phyloP scores from a whole-genome alignment of 805 yeast genomes.

The Torulaspora microellipsoides region DNA sequence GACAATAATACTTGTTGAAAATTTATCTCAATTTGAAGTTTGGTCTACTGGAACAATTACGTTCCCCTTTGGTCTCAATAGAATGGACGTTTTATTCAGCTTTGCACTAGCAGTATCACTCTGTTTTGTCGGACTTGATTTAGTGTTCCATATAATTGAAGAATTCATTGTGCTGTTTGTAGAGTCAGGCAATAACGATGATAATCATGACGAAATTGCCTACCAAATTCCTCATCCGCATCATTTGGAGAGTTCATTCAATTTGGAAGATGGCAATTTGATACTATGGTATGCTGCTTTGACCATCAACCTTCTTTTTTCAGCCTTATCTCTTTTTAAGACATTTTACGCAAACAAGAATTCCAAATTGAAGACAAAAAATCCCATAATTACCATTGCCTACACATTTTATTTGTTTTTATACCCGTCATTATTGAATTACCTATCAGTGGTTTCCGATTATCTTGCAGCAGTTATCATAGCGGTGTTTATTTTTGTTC shows the following conservation, averaged over 20 bases:
- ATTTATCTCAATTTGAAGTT: slow-evolving; percentile 86
- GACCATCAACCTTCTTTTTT: slow-evolving; percentile 17
- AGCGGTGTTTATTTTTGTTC: slow-evolving; percentile 28
- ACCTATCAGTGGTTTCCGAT: slow-evolving; percentile 25
- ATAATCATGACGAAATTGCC: slow-evolving; percentile 32
- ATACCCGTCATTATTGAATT: slow-evolving; percentile 23
- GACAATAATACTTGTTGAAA: slow-evolving; percentile 63
- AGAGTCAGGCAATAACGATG: slow-evolving; percentile 20
- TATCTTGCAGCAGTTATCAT: slow-evolving; percentile 27
- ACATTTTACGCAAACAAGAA: slow-evolving; percentile 27
- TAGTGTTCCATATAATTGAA: slow-evolving; percentile 82
- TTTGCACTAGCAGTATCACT: slow-evolving; percentile 82
- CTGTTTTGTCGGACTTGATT: slow-evolving; percentile 85
- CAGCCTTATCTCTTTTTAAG: slow-evolving; percentile 24
- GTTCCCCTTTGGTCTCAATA: slow-evolving; percentile 90
- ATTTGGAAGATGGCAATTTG: slow-evolving; percentile 11
- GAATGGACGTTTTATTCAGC: slow-evolving; percentile 82
- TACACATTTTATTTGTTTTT: slow-evolving; percentile 28
- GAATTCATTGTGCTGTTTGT: slow-evolving; percentile 49
- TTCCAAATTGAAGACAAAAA: slow-evolving; percentile 31
- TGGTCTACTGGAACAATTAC: slow-evolving; percentile 81
- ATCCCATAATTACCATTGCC: slow-evolving; percentile 31
- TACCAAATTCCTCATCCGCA: slow-evolving; percentile 34
- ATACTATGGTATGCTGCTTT: slow-evolving; percentile 28
- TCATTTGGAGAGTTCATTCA: slow-evolving; percentile 14